Conservation (phyloP, 1,284 basidiomycete genomes). For the Sanghuangporus weigelae region DNA sequence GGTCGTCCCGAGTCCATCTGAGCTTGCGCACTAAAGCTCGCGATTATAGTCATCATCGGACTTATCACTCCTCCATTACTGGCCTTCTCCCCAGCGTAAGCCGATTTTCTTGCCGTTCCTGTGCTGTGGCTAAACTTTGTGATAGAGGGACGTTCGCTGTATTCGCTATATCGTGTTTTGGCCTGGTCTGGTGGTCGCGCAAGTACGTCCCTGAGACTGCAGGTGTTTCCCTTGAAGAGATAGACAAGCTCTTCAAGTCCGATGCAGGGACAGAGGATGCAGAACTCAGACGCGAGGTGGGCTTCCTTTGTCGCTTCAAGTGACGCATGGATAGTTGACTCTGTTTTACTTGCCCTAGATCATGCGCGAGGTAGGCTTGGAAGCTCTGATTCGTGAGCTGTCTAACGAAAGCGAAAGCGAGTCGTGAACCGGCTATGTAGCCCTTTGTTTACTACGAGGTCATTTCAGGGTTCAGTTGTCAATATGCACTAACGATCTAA, state of each 20-base stretch:
- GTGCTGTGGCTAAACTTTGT: neutral
- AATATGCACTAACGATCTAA: no score
- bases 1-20: neutral
- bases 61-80: conserved; percentile 73
- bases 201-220: conserved; percentile 72
- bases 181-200: conserved; percentile 64
- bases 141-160: conserved; percentile 59
- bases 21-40: conserved; percentile 20
- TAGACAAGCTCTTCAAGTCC: conserved; percentile 62
- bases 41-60: conserved; percentile 64
- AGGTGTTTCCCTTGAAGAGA: conserved; percentile 69
- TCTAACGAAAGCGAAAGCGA: neutral
- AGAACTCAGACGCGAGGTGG: conserved; percentile 42
- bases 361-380: conserved; percentile 8
- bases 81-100: conserved; percentile 55
- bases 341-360: neutral
- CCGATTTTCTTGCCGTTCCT: conserved; percentile 16
- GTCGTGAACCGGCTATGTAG: neutral
- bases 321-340: neutral
- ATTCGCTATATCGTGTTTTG: conserved; percentile 60
- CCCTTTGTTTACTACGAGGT: neutral
- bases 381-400: conserved; percentile 8
- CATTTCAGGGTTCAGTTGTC: no score
- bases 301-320: conserved; percentile 14
- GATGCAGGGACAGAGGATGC: conserved; percentile 52